These are phyloP conservation scores for Linderniella brevidens DNA, from an alignment of 257 asterid species.

Conservation along the genomic window DNA sequence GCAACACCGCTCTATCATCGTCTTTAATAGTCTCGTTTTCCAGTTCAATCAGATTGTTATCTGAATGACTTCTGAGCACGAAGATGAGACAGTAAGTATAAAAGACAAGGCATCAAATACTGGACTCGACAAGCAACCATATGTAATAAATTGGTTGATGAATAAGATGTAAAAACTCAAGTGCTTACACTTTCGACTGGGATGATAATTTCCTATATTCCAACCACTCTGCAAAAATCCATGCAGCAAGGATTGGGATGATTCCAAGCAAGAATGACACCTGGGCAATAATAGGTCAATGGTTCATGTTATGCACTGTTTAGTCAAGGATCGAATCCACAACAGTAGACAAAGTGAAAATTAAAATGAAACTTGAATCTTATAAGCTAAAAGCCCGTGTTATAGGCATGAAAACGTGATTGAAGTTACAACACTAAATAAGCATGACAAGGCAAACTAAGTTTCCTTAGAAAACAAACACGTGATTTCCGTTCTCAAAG, in stretches of 20 bases:
- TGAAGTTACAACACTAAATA: too few relatives aligned
- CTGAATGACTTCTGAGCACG: slow-evolving; percentile 51
- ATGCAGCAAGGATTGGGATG: slow-evolving; percentile 51
- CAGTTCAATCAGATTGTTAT: slow-evolving; percentile 32
- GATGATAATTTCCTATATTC: slow-evolving; percentile 50
- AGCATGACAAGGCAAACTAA: too few relatives aligned
- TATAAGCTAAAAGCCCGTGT: too few relatives aligned
- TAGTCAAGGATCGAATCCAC: neutral
- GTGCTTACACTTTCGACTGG: slow-evolving; percentile 53
- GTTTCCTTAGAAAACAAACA: too few relatives aligned
- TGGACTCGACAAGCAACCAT: too few relatives aligned
- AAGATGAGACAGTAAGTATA: slow-evolving; percentile 11
- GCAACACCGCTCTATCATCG: slow-evolving; percentile 60
- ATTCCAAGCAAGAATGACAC: slow-evolving; percentile 83
- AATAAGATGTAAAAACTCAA: too few relatives aligned
- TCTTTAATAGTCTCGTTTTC: slow-evolving; percentile 51
- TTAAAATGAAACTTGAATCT: too few relatives aligned
- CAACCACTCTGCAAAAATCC: slow-evolving; percentile 87
- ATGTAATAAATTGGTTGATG: too few relatives aligned
- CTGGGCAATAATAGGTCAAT: slow-evolving; percentile 25
- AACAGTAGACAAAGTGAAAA: neutral
- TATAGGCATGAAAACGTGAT: too few relatives aligned
- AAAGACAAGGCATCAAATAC: neutral
- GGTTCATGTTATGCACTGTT: neutral
- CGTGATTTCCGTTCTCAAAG: too few relatives aligned